These are phyloP conservation scores for Dictyostelium intermedium DNA, from an alignment of 78 protist genomes.

Conservation along the genomic window DNA sequence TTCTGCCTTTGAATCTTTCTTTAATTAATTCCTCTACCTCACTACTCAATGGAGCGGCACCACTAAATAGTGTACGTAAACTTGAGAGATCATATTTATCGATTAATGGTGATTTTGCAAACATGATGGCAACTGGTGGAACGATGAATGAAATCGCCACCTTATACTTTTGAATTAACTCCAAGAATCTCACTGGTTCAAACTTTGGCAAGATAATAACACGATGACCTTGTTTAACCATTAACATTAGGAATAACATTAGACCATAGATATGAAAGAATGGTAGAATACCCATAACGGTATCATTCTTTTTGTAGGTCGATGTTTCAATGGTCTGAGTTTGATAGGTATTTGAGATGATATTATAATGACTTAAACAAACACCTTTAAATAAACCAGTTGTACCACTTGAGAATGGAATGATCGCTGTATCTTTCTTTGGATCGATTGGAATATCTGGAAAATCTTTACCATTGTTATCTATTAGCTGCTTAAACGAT, in stretches of 20 bases:
- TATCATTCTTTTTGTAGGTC: conserved; percentile 16
- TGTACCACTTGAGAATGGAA: conserved; percentile 74
- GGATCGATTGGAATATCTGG: conserved; percentile 18
- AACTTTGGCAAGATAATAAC: conserved; percentile 75
- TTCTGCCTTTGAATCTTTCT: not conserved
- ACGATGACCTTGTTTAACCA: not conserved
- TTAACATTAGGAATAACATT: conserved; percentile 30
- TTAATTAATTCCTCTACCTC: conserved; percentile 26
- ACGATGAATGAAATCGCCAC: conserved; percentile 65
- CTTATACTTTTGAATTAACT: conserved; percentile 25
- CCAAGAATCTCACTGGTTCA: conserved; percentile 77
- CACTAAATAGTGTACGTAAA: conserved; percentile 72
- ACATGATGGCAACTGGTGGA: conserved; percentile 90
- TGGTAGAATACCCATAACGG: conserved; percentile 84
- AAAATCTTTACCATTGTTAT: conserved; percentile 6
- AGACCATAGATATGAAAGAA: conserved; percentile 87
- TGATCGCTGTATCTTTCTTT: conserved; percentile 48
- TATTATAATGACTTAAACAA: conserved; percentile 89
- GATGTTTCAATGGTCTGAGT: not conserved
- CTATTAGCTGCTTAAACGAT: not conserved
- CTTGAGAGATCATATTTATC: conserved; percentile 75
- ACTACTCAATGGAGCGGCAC: conserved; percentile 91
- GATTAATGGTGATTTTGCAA: conserved; percentile 91
- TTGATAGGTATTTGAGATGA: conserved; percentile 86
- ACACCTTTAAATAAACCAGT: conserved; percentile 94